Evolutionary conservation across 176 grass and related monocot species (phyloP).

Genomic region (Musa schizocarpa): DNA sequence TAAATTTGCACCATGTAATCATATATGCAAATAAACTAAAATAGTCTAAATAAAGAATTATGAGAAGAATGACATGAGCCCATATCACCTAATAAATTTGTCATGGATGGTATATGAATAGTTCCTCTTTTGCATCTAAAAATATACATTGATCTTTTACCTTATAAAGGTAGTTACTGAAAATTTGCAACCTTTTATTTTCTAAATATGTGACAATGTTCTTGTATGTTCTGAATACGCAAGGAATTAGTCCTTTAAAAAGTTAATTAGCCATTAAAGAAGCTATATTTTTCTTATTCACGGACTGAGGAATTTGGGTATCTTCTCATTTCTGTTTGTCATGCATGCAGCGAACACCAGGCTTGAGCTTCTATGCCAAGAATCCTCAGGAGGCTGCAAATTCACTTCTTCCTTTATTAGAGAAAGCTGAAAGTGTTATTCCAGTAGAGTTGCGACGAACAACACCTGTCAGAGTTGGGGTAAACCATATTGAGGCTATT

Average conservation of each 20-base stretch:
- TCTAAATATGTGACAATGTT: too few species aligned
- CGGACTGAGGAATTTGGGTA: too few species aligned
- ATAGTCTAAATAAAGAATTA: background rate
- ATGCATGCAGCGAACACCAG: constrained; percentile 56
- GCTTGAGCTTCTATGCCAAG: constrained; percentile 63
- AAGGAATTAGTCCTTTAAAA: background rate
- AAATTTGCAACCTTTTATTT: too few species aligned
- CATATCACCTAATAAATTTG: too few species aligned
- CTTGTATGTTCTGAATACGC: too few species aligned
- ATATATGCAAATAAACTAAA: too few species aligned
- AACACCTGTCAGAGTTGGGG: constrained; percentile 92
- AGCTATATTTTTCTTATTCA: background rate
- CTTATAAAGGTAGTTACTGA: too few species aligned
- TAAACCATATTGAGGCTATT: constrained; percentile 33
- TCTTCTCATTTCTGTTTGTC: constrained; percentile 1
- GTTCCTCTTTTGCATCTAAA: too few species aligned
- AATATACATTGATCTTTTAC: too few species aligned
- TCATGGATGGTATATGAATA: too few species aligned
- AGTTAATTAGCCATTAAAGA: background rate
- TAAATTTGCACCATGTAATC: background rate
- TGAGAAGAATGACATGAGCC: background rate
- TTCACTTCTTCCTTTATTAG: constrained; percentile 71
- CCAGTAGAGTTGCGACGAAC: constrained; percentile 49
- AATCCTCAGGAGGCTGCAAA: constrained; percentile 81
- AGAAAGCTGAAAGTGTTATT: constrained; percentile 74